phyloP scores from a whole-genome alignment of 2,329 filamentous ascomycete genomes.

The Aureobasidium sp. region DNA sequence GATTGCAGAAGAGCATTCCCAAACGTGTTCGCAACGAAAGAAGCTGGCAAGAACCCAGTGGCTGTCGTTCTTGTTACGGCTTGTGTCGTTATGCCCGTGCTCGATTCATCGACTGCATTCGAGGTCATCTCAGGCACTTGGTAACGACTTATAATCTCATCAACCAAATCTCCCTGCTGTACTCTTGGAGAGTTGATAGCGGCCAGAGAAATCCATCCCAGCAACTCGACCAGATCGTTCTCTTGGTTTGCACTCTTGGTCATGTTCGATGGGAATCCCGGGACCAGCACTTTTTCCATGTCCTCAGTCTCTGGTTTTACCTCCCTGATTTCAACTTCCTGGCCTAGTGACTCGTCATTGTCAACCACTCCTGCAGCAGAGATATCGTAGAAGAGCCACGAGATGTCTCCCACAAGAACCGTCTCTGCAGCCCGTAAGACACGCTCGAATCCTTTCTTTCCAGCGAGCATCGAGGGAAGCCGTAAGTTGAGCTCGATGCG shows the following conservation, averaged over 20 bases:
- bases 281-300: constrained; percentile 25
- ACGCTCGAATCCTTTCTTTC: constrained; percentile 75
- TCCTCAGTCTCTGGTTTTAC: constrained; percentile 22
- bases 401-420: constrained; percentile 57
- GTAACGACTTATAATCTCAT: constrained; percentile 64
- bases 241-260: constrained; percentile 38
- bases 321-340: constrained; percentile 23
- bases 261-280: constrained; percentile 21
- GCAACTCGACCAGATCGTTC: constrained; percentile 47
- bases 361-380: constrained; percentile 6
- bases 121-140: constrained; percentile 37
- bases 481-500: constrained; percentile 70
- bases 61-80: constrained; percentile 33
- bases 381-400: constrained; percentile 72
- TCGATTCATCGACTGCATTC: not conserved
- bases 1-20: constrained; percentile 22
- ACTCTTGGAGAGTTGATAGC: constrained; percentile 59
- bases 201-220: constrained; percentile 69
- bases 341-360: constrained; percentile 17
- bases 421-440: constrained; percentile 71
- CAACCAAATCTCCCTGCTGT: constrained; percentile 48
- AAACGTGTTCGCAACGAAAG: constrained; percentile 26
- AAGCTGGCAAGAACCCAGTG: constrained; percentile 35
- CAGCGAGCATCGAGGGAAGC: constrained; percentile 66
- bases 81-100: not conserved